Evolutionary conservation across 75 land plant genomes (phyloP), one percentile per base, ranked within the genome.

Genomic region (Chamaecyparis obtusa): DNA sequence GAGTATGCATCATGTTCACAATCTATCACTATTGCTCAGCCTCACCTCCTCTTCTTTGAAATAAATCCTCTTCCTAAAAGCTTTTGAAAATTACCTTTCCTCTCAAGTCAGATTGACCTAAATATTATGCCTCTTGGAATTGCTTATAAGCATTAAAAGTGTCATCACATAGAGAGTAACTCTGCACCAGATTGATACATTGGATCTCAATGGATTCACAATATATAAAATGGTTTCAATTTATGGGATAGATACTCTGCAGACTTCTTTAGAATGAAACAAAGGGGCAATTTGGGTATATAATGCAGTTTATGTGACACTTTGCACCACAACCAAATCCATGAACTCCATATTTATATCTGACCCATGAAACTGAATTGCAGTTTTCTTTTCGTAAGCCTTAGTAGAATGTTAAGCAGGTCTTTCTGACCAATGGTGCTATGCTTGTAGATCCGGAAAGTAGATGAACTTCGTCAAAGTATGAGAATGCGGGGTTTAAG

Each of bases 401-500:
- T 27, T 24, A 60, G 30, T 7, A 74, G 76, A 74, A 74, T 33
- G 36, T 32, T 32, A 74, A 14, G 36, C 37, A 74, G 3, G 37
- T 79, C 35, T 44, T 79, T 8, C 55, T 72, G 1, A 30, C 55
- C 49, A 36, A 55, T 83, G 51, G 33, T 39, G 16, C 30, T 77
- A 67, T n/a, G 83, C 86, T 86, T 86, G 32, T 87, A 97, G 99
- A 95, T 86, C 36, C 93, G 83, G 86, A 92, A 82, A 35, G 91
- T 96, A 24, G 96, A 97, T 83, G 96, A 96, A 43, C 72, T 96
- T 84, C 92, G 96, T 64, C 95, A 94, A 88, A 94, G 94, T 91
- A 92, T 97, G 76, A 90, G 99, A 83, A 94, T 95, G 94, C 88
- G 99, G 9, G 99, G 99, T 14, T 90, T 95, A 9, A 92, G 99